Evolutionary conservation across 768 basidiomycete genomes (phyloP), one percentile per base, ranked within the genome.

Genomic region (Boletus tomentosulus): DNA sequence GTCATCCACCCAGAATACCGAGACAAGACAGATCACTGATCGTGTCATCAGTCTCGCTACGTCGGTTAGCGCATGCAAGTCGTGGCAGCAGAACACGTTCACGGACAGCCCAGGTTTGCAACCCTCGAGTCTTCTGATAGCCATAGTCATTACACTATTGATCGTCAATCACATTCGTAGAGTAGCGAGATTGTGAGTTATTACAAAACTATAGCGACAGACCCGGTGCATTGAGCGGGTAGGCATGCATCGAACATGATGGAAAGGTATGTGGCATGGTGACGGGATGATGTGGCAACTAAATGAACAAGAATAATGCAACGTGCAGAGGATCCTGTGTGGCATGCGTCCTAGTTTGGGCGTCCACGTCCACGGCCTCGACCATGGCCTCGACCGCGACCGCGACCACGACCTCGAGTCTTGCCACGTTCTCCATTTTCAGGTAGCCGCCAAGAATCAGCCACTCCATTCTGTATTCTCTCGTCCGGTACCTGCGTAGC

Each of bases 351-450:
- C 41, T 68, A 68, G 42, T 65, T 60, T 27, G 70, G 69, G 31
- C 67, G 69, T 22, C 74, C 72, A 46, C 71, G 71, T 46, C 71
- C 72, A 37, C 70, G 65, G 8, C 71, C 74, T 25, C 74, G 72
- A 41, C 74, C 71, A 13, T 66, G 65, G 34, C 71, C 74, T 46
- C 69, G 65, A 6, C 74, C 75, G 9, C 74, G 66, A 7, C 75
- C 75, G 28, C 74, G 68, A 11, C 78, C 75, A 35, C 77, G 68
- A 15, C 73, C 73, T 31, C 62, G 64, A 44, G 71, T 67, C 42
- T 65, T 68, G 27, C 74, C 77, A 59, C 73, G 71, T 19, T 72
- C 73, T 44, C 68, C 59, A 56, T 56, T 52, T 47, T 57, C 53
- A 37, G 51, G 49, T 31, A 45, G 25, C 44, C 47, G 56, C 30